Evolutionary conservation across 176 grass and related monocot genomes (phyloP).

Genomic region (Alloteropsis semialata): DNA sequence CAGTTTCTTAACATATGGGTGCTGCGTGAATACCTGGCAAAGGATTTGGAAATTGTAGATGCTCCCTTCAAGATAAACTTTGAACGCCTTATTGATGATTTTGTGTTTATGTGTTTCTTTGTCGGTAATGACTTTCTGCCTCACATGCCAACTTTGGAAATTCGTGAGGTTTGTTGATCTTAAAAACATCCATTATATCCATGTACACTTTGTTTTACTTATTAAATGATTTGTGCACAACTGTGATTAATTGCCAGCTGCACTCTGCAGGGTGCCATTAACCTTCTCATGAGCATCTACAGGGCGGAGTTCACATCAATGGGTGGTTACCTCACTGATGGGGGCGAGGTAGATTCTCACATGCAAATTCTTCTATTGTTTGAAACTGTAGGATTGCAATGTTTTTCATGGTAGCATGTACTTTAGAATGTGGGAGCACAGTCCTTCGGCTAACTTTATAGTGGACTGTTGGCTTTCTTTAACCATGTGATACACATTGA

Average conservation of each 20-base stretch:
- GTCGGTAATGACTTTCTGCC: conserved; percentile 98
- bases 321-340: conserved; percentile 94
- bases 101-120: conserved; percentile 99
- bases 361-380: conserved; percentile 1
- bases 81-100: conserved; percentile 95
- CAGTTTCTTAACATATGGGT: conserved; percentile 99
- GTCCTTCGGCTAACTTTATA: not conserved
- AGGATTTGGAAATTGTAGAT: conserved; percentile 83
- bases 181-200: not conserved
- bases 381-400: not conserved
- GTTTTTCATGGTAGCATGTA: not conserved
- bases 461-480: not conserved
- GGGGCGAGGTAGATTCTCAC: conserved; percentile 72
- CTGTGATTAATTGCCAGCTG: conserved; percentile 11
- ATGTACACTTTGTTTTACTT: not conserved
- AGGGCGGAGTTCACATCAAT: conserved; percentile 77
- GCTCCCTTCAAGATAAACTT: conserved; percentile 92
- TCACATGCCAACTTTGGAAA: conserved; percentile 97
- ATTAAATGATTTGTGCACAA: not conserved
- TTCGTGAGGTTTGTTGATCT: conserved; percentile 85
- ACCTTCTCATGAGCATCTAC: conserved; percentile 92
- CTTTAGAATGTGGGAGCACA: not conserved
- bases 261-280: conserved; percentile 85
- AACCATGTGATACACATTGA: not conserved
- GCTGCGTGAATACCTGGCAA: conserved; percentile 91